Evolutionary conservation across 163 green algal species (phyloP), one percentile per base, ranked within the genome.

Genomic region (Prototheca wickerhamii): DNA sequence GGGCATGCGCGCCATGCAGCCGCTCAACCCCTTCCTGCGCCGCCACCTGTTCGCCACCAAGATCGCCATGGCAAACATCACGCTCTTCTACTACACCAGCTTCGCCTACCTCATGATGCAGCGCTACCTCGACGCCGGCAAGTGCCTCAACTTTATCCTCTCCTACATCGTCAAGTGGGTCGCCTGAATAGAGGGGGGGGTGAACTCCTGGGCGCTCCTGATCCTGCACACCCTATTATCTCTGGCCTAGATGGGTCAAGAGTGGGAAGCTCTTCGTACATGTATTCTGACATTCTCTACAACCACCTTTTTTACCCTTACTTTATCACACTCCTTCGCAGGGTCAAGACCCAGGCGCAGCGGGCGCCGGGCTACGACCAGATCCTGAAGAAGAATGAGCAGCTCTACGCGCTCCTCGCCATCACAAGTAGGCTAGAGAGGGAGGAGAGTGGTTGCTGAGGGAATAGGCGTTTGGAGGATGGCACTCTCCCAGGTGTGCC

Each of bases 361-460:
- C 64, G 76, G 28, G 78, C 71, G 33, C 50, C 71, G 0, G 67
- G 76, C 54, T 86, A 89, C 60, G 86, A 92, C 34, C 84, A 90
- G 71, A 90, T 98, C 29, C 67, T 96, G 59, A 96, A 97, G 77
- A 96, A 96, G 78, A 96, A 96, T 63, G 93, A 99, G 84, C 86
- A 93, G 76, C 50, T 98, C 82, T 94, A 94, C 74, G 82, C 89
- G 34, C 77, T 98, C 69, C 83, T 97, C 51, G 90, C 91, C 7
- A 79, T 96, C 40, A 12, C 46, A 21, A 29, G 46, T 54, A 18
- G 26, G 46, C 26, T 15, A 44, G 10, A 15, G 37, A 10, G 10
- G 37, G 37, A 21, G 37, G 10, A 44, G 0, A 44, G 10, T 44
- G 37, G 37, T 10, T 10, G 37, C 10, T 44, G 10, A 44, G 37